Percentiles rank a stretch among this genome's conserved stretches.
Conservation (phyloP, 495 filamentous ascomycete genomes). For the Glarea lozoyensis region DNA sequence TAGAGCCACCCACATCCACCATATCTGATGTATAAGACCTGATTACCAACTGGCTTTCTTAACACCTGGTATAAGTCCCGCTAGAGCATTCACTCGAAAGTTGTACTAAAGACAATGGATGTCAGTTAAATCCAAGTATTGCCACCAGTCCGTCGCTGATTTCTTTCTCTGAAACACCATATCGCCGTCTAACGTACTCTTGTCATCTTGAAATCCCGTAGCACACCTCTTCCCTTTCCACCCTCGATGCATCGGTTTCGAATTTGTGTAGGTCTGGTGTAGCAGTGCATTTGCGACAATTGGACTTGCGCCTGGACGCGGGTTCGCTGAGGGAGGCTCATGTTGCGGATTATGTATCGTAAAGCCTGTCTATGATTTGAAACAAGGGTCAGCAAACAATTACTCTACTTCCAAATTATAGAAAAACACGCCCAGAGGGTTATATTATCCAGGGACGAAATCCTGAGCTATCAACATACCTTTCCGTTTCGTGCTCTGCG, state of each 20-base stretch:
- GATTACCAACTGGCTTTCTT: conserved; percentile 88
- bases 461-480: conserved; percentile 39
- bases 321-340: conserved; percentile 66
- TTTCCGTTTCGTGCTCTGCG: conserved; percentile 73
- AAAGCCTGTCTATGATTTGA: conserved; percentile 72
- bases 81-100: conserved; percentile 82
- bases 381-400: not conserved
- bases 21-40: too few species aligned
- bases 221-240: conserved; percentile 75
- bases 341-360: conserved; percentile 90
- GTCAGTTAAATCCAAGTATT: not conserved
- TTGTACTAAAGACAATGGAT: conserved; percentile 56
- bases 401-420: not conserved
- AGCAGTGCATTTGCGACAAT: conserved; percentile 87
- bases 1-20: too few species aligned
- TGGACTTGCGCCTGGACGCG: conserved; percentile 88
- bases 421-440: not conserved
- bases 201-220: conserved; percentile 83
- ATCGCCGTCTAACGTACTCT: conserved; percentile 51
- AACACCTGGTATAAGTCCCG: conserved; percentile 84
- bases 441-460: not conserved
- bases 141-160: not conserved
- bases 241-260: conserved; percentile 85
- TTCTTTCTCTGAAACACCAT: not conserved
- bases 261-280: conserved; percentile 88